Conservation (phyloP, 176 grass and related monocot species). For the Themeda triandra region DNA sequence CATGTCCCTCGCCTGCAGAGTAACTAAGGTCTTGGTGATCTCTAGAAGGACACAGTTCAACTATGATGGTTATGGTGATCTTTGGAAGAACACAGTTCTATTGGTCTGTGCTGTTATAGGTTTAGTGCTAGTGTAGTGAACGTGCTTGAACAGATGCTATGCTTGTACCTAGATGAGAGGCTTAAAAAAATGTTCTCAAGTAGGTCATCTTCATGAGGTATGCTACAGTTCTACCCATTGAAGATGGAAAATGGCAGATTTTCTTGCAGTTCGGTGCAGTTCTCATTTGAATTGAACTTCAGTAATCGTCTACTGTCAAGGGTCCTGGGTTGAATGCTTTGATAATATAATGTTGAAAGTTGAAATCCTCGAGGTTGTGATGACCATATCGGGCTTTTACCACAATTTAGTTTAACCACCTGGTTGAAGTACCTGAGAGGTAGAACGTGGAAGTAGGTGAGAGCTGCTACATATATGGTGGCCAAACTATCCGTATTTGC, state of each 20-base stretch:
- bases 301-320: background rate
- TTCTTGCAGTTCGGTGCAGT: background rate
- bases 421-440: background rate
- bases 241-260: background rate
- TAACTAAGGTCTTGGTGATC: no score
- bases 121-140: background rate
- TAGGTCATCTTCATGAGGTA: no score
- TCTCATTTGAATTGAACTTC: background rate
- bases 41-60: no score
- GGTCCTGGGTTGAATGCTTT: background rate
- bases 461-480: slow-evolving; percentile 22
- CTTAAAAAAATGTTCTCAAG: no score
- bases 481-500: slow-evolving; percentile 30
- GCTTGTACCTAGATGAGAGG: background rate
- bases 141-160: background rate
- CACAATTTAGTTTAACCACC: background rate
- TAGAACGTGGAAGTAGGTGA: background rate
- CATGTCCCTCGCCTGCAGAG: no score
- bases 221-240: no score
- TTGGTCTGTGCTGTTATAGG: background rate
- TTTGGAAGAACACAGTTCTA: background rate
- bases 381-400: background rate
- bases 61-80: no score
- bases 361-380: background rate
- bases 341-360: background rate